phyloP scores from a whole-genome alignment of 2,329 filamentous ascomycete genomes.

The Verticillium tricorpus region DNA sequence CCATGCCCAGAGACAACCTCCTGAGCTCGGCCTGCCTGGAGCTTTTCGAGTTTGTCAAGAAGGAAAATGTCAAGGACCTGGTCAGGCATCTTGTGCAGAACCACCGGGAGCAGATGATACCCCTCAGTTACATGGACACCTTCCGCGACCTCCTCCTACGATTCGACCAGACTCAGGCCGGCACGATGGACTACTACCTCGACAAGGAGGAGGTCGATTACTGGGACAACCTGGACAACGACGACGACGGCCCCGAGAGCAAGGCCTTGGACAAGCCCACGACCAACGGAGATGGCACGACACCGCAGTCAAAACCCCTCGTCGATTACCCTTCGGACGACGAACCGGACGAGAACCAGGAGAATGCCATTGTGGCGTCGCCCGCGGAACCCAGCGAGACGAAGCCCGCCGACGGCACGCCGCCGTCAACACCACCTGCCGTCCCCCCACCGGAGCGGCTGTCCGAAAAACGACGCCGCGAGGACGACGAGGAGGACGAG shows the following conservation, averaged over 20 bases:
- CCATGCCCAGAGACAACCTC: conserved; percentile 88
- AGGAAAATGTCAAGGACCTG: conserved; percentile 74
- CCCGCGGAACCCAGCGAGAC: conserved; percentile 11
- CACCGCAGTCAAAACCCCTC: conserved; percentile 63
- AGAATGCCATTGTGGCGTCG: conserved; percentile 40
- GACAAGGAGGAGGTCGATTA: conserved; percentile 87
- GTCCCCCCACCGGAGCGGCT: conserved; percentile 69
- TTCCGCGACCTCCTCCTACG: conserved; percentile 72
- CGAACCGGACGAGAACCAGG: conserved; percentile 57
- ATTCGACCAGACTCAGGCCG: conserved; percentile 73
- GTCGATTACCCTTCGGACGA: conserved; percentile 95
- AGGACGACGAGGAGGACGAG: conserved; percentile 91
- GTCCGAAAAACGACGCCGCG: conserved; percentile 83
- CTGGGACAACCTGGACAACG: conserved; percentile 78
- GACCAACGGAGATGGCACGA: conserved; percentile 50
- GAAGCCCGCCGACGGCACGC: conserved; percentile 15
- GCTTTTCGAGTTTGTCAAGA: conserved; percentile 85
- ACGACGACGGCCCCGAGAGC: conserved; percentile 35
- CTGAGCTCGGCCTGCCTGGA: conserved; percentile 92
- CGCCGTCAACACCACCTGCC: conserved; percentile 18
- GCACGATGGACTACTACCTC: conserved; percentile 65
- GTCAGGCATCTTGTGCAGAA: conserved; percentile 81
- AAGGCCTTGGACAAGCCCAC: conserved; percentile 28
- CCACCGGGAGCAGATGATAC: conserved; percentile 71
- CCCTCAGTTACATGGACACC: conserved; percentile 77